These are phyloP conservation scores for Trifolium repens DNA, from an alignment of 306 rosid genomes.

Conservation along the genomic window DNA sequence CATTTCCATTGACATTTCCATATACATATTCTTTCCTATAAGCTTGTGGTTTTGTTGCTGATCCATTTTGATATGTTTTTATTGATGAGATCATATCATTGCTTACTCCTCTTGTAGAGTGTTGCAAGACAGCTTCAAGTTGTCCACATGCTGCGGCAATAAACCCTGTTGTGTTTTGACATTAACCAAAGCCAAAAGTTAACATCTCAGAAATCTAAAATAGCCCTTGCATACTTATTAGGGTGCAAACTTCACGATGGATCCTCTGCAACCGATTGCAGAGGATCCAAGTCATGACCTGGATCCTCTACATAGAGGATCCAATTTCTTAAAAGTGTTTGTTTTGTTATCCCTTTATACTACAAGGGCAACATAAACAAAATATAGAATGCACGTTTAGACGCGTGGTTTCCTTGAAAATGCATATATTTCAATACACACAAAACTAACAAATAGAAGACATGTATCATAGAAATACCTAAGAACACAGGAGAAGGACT, in stretches of 20 bases:
- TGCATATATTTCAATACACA: too few relatives aligned
- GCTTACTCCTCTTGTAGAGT: slow-evolving; percentile 56
- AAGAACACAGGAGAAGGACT: slow-evolving; percentile 81
- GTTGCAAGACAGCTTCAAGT: slow-evolving; percentile 57
- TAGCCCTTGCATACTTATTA: neutral
- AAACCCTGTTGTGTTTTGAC: slow-evolving; percentile 64
- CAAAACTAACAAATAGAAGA: too few relatives aligned
- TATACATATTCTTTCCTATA: slow-evolving; percentile 53
- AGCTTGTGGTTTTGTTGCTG: slow-evolving; percentile 36
- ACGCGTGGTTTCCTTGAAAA: too few relatives aligned
- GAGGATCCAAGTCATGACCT: neutral
- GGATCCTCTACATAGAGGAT: too few relatives aligned
- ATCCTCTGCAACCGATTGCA: neutral
- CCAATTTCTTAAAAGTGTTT: too few relatives aligned
- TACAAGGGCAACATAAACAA: too few relatives aligned
- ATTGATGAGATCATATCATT: slow-evolving; percentile 37
- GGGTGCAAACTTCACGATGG: neutral
- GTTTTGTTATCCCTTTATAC: too few relatives aligned
- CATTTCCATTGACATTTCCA: slow-evolving; percentile 65
- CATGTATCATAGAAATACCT: slow-evolving; percentile 55
- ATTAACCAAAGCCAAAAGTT: slow-evolving; percentile 10
- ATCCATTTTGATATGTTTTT: slow-evolving; percentile 54
- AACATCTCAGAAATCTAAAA: slow-evolving; percentile 13
- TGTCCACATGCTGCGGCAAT: slow-evolving; percentile 81
- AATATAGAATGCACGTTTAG: too few relatives aligned